A percentile compares a stretch with the other conserved stretches of the same genome.
Conservation (phyloP, 495 filamentous ascomycete genomes). For the Penicillium crystallinum region DNA sequence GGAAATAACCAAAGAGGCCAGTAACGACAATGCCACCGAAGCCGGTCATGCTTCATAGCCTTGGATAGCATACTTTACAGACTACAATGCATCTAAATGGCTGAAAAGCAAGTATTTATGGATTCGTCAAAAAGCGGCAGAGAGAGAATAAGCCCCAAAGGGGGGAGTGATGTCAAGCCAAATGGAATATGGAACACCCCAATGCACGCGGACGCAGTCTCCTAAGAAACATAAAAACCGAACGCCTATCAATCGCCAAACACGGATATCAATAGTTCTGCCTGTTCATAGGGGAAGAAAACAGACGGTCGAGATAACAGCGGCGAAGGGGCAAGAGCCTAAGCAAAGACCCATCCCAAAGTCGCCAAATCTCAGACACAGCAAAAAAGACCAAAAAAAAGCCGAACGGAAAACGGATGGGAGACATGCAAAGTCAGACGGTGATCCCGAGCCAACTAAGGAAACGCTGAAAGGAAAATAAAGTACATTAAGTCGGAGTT, state of each 20-base stretch:
- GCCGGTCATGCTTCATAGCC: background rate
- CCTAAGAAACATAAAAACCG: slow-evolving; percentile 20
- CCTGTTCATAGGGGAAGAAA: slow-evolving; percentile 12
- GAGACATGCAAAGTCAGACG: slow-evolving; percentile 15
- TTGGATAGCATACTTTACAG: background rate
- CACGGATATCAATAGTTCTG: slow-evolving; percentile 40
- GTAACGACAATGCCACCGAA: background rate
- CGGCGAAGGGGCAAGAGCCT: slow-evolving; percentile 11
- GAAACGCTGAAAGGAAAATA: slow-evolving; percentile 32
- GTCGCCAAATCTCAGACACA: slow-evolving; percentile 22
- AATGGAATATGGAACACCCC: slow-evolving; percentile 9
- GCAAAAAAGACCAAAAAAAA: slow-evolving; percentile 10
- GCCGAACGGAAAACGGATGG: slow-evolving; percentile 6
- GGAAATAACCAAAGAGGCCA: too few relatives aligned
- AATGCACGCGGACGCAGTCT: slow-evolving; percentile 24
- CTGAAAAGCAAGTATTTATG: slow-evolving; percentile 18
- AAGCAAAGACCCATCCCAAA: slow-evolving; percentile 17
- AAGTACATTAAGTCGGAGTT: slow-evolving; percentile 30
- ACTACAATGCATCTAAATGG: background rate
- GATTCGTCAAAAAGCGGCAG: slow-evolving; percentile 28
- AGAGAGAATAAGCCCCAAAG: slow-evolving; percentile 14
- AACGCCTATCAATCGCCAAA: slow-evolving; percentile 40
- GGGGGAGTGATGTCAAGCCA: slow-evolving; percentile 16
- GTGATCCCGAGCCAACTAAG: slow-evolving; percentile 25
- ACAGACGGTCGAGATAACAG: slow-evolving; percentile 13